Evolutionary conservation across 176 grass and related monocot species (phyloP).

Genomic region (Sorghum bicolor): DNA sequence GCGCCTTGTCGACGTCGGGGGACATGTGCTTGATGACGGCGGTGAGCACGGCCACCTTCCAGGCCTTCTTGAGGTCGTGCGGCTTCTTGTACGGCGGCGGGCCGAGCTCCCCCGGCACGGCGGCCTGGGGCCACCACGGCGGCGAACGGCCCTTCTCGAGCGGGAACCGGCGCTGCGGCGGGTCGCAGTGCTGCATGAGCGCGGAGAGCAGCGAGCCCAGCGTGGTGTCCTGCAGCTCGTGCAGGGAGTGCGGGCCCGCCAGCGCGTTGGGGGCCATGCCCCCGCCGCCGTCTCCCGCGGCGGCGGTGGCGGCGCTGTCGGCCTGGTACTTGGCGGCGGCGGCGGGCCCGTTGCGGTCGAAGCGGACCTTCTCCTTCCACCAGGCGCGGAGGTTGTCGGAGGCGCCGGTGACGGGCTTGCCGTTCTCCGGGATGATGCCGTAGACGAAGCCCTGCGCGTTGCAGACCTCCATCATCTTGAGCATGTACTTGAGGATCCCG

Average conservation of each 20-base stretch:
- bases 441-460: conserved; percentile 95
- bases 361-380: conserved; percentile 97
- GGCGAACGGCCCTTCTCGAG: conserved; percentile 72
- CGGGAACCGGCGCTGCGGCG: conserved; percentile 78
- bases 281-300: not conserved
- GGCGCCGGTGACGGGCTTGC: conserved; percentile 85
- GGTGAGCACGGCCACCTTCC: conserved; percentile 89
- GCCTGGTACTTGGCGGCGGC: conserved; percentile 59
- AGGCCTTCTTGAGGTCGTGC: conserved; percentile 93
- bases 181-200: conserved; percentile 93
- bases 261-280: too few relatives aligned
- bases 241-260: conserved; percentile 51
- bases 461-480: conserved; percentile 98
- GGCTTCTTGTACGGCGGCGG: conserved; percentile 91
- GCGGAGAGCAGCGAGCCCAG: conserved; percentile 83
- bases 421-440: conserved; percentile 89
- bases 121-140: conserved; percentile 78
- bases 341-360: conserved; percentile 85
- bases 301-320: not conserved
- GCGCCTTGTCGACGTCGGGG: conserved; percentile 81
- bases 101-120: conserved; percentile 49
- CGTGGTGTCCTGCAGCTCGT: conserved; percentile 87
- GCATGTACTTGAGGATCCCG: conserved; percentile 92
- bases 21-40: conserved; percentile 93
- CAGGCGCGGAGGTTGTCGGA: conserved; percentile 86